Evolutionary conservation across 2,329 filamentous ascomycete genomes (phyloP), one percentile per base, ranked within the genome.

Genomic region (Phaeosphaeria sp.): DNA sequence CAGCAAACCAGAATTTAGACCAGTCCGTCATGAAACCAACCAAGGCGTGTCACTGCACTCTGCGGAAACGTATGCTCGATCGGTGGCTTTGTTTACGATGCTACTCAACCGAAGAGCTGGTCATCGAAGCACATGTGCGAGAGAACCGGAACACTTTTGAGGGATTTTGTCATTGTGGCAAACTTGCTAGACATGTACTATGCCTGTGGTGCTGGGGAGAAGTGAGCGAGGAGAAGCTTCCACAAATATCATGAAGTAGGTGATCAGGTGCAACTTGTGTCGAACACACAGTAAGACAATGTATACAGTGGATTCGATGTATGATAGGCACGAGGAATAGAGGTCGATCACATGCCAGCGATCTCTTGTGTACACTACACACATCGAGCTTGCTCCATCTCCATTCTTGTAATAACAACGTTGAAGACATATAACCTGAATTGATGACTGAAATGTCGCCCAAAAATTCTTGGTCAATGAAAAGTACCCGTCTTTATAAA

Each of bases 1-100:
- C 30, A 36, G 11, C 13, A 15, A 15, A 36, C 9, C 6, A 36
- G 30, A 15, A 3, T 3, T 11, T 13, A 6, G 9, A 13, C 7
- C 30, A 7, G 21, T 1, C 21, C 3, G 21, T 17, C 2, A 10
- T 22, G 15, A 25, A 18, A 36, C 30, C 30, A 2, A 25, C 15
- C 10, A 33, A 20, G 2, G 3, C 33, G 20, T 70, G 67, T 23
- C 57, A 59, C 9, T 70, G 67, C 20, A 70, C 62, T 17, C 51
- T 70, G n/a, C 55, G 59, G 21, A 50, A 42, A 13, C 63, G 43
- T 6, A 63, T 68, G 25, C 61, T 70, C 33, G 64, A 64, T 21
- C 61, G 66, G 17, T 70, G 67, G 67, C 54, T 67, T 3, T 70
- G 67, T 27, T 25, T 70, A n/a, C 56, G 54, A 41, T 70, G 67